Evolutionary conservation across 441 rosid genomes (phyloP), one percentile per base, ranked within the genome.

Genomic region (Arabidopsis lyrata): DNA sequence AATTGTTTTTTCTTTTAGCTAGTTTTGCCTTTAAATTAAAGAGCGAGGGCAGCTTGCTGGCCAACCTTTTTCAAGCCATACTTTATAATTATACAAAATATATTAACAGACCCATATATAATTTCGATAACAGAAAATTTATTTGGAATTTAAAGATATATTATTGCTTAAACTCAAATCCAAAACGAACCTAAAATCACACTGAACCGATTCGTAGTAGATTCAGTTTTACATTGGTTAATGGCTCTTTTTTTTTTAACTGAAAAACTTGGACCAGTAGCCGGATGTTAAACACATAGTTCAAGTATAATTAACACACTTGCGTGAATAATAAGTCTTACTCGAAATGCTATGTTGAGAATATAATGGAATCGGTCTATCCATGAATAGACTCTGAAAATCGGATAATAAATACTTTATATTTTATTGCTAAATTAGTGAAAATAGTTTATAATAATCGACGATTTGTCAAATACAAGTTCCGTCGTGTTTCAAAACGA

Each of bases 11-110:
- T 45, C 31, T 34, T 22, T 49, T 36, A 49, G 50, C 68, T 36
- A 49, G 50, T 64, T 72, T 72, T 77, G 65, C 57, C 63, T 77
- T 77, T 66, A 45, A 53, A 65, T 41, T 71, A 71, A 77, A 77
- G 69, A 72, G 47, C n/a, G 42, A 39, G 56, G 29, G 34, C 48
- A 27, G 42, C 53, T 41, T 60, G 45, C 59, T 42, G 15, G 44
- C 72, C 76, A 65, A 64, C 77, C 14, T 71, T 77, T 70, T 59
- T 27, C 34, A 5, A 58, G 13, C 27, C 72, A 70, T 48, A 48
- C 66, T 73, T 64, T 56, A 56, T 47, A 52, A 16, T 22, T 14
- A 22, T 20, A 18, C 16, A 16, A 53, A 7, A 24, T 59, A 70
- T 20, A 47, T 58, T 38, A 49, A 38, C 15, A 24, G 10, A 42